Evolutionary conservation across 83 land plant genomes (phyloP).

Genomic region (Picea engelmannii): DNA sequence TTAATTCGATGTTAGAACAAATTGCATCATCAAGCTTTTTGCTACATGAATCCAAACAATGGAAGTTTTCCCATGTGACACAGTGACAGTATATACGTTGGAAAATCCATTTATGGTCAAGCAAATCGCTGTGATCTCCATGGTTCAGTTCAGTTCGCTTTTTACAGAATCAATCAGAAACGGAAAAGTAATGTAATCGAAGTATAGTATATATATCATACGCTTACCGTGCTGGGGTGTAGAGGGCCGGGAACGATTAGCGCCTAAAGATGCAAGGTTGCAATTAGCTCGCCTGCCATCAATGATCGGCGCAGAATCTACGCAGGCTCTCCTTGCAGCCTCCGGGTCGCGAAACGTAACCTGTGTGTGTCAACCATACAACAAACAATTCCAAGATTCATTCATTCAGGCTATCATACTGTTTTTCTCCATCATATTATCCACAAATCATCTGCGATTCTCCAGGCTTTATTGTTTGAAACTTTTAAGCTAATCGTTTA

Average conservation of each 20-base stretch:
- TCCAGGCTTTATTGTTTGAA: too few species aligned
- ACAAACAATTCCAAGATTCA: background rate
- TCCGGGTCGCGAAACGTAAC: constrained; percentile 34
- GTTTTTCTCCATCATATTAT: too few species aligned
- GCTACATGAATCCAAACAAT: background rate
- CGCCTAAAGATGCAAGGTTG: constrained; percentile 34
- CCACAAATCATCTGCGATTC: too few species aligned
- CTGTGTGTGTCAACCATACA: background rate
- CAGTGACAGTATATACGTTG: background rate
- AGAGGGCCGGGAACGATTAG: constrained; percentile 18
- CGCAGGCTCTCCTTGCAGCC: constrained; percentile 31
- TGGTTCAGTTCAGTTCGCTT: background rate
- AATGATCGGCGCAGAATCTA: constrained; percentile 23
- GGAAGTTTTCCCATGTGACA: background rate
- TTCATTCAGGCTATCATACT: too few species aligned
- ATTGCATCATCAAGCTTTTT: background rate
- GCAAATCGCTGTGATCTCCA: background rate
- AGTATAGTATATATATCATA: too few species aligned
- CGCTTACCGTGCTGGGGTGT: constrained; percentile 22
- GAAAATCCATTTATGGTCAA: background rate
- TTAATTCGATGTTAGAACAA: too few species aligned
- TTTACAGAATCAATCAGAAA: constrained; percentile 1
- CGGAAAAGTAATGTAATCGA: background rate
- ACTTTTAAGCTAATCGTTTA: too few species aligned
- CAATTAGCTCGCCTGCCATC: constrained; percentile 32